These are phyloP conservation scores for Anastatica hierochuntica DNA, from an alignment of 345 rosid species.

Conservation along the genomic window DNA sequence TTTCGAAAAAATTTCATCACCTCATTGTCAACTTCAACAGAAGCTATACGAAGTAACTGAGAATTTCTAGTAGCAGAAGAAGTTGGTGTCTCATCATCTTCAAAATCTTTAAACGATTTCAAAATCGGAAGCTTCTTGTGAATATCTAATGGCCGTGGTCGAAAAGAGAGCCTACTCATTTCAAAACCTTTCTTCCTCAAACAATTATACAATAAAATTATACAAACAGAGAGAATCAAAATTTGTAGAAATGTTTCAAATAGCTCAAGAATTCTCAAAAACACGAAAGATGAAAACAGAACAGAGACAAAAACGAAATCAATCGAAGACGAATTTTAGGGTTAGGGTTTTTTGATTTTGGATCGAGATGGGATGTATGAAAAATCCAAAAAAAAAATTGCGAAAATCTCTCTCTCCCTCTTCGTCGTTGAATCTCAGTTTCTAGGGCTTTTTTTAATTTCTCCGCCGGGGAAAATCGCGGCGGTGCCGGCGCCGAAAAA, in stretches of 20 bases:
- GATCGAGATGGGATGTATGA: no score
- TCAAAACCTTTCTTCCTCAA: conserved; percentile 6
- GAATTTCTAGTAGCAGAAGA: conserved; percentile 64
- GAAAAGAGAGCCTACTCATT: conserved; percentile 91
- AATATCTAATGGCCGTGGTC: conserved; percentile 94
- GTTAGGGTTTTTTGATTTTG: conserved; percentile 15
- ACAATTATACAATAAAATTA: conserved; percentile 9
- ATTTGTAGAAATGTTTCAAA: background rate
- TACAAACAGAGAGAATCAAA: background rate
- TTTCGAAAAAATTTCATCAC: no score
- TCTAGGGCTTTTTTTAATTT: no score
- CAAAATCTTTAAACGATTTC: conserved; percentile 82
- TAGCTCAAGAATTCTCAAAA: conserved; percentile 5
- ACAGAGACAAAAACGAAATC: conserved; percentile 1
- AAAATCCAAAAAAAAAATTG: no score
- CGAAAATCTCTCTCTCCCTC: no score
- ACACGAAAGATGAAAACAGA: background rate
- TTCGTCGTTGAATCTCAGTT: no score
- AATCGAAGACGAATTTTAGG: conserved; percentile 14
- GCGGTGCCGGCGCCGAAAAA: no score
- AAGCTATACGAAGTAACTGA: conserved; percentile 57
- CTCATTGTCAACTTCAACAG: conserved; percentile 45
- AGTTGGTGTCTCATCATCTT: conserved; percentile 87
- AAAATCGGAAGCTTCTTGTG: conserved; percentile 95
- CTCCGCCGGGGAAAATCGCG: no score